Percentiles rank a stretch among this genome's conserved stretches.
Conservation (phyloP, 768 basidiomycete genomes). For the Tulasnella sp. region DNA sequence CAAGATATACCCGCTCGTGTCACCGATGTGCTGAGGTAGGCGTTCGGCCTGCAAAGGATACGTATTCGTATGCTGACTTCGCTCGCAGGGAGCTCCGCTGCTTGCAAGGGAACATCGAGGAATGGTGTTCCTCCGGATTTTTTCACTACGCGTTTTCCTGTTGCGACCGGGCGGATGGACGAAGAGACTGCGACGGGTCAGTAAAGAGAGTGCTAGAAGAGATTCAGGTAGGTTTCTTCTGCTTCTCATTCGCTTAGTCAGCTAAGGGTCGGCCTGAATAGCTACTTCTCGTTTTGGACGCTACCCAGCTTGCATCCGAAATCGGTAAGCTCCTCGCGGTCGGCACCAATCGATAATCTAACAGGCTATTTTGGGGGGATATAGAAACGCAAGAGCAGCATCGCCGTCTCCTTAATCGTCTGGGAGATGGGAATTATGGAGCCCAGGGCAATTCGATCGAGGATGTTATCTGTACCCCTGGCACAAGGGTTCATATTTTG, state of each 20-base stretch:
- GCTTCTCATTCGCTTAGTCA: neutral
- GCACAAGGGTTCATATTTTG: neutral
- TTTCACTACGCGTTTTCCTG: neutral
- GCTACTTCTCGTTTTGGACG: neutral
- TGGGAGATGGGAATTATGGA: neutral
- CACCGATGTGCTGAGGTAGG: neutral
- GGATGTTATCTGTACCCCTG: neutral
- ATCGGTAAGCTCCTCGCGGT: neutral
- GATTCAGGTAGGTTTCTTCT: neutral
- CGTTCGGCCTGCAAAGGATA: too few relatives aligned
- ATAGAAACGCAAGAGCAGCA: neutral
- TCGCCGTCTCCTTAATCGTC: neutral
- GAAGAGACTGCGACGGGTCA: neutral
- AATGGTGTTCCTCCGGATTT: neutral
- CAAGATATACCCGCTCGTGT: too few relatives aligned
- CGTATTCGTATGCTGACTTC: too few relatives aligned
- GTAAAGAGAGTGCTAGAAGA: neutral
- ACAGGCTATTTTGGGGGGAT: neutral
- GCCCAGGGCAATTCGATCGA: neutral
- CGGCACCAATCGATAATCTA: too few relatives aligned
- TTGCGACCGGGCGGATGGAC: neutral
- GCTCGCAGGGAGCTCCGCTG: neutral
- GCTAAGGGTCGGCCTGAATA: neutral
- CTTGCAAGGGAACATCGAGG: neutral
- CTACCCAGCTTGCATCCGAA: neutral